Evolutionary conservation across 2,329 filamentous ascomycete genomes (phyloP).

Genomic region (Aspergillus floridensis): DNA sequence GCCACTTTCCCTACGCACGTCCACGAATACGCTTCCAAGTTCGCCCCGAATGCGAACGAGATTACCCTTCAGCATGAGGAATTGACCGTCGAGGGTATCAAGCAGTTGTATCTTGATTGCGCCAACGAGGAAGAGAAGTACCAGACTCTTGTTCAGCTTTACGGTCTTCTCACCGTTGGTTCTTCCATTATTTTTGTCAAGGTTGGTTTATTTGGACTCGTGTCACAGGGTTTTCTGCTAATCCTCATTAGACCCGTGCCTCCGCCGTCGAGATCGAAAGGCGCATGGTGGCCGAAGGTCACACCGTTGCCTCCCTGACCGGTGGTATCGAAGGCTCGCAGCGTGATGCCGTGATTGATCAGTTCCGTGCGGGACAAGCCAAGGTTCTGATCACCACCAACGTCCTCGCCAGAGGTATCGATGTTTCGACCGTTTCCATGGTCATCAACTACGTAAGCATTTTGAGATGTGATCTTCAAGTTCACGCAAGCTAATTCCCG

Average conservation of each 20-base stretch:
- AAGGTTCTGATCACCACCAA: conserved; percentile 99
- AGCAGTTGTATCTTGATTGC: conserved; percentile 96
- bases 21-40: conserved; percentile 75
- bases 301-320: conserved; percentile 86
- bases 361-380: conserved; percentile 80
- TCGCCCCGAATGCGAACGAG: conserved; percentile 80
- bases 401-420: conserved; percentile 91
- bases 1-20: conserved; percentile 89
- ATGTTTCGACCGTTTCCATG: conserved; percentile 88
- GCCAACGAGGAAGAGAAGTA: conserved; percentile 80
- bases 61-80: conserved; percentile 87
- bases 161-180: conserved; percentile 92
- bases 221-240: conserved; percentile 13
- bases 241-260: conserved; percentile 65
- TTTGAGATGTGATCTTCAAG: background rate
- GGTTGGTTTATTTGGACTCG: conserved; percentile 49
- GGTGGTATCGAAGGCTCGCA: conserved; percentile 80
- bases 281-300: conserved; percentile 83
- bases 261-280: conserved; percentile 82
- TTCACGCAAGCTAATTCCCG: background rate
- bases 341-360: conserved; percentile 78
- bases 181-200: conserved; percentile 98
- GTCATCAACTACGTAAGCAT: conserved; percentile 83
- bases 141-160: conserved; percentile 82
- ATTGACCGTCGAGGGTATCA: conserved; percentile 93